phyloP scores from a whole-genome alignment of 2,329 filamentous ascomycete genomes.

The Fusarium albosuccineum region DNA sequence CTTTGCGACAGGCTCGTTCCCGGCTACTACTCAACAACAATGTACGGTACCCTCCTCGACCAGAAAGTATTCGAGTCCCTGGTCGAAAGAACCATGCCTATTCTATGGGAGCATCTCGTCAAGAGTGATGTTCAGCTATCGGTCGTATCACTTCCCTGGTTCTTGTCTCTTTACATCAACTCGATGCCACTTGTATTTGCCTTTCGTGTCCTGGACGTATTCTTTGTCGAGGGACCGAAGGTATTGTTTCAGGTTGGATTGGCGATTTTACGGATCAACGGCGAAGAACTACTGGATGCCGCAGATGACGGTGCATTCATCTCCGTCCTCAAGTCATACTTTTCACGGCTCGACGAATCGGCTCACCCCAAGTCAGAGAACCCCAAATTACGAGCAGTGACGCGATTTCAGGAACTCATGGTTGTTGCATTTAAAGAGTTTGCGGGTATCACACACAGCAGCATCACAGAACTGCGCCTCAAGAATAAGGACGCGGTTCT shows the following conservation, averaged over 20 bases:
- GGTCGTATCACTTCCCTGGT: slow-evolving; percentile 97
- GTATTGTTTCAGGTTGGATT: slow-evolving; percentile 97
- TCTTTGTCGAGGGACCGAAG: slow-evolving; percentile 98
- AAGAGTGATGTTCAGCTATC: slow-evolving; percentile 97
- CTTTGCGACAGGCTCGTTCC: slow-evolving; percentile 94
- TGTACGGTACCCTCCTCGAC: slow-evolving; percentile 97
- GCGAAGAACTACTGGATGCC: slow-evolving; percentile 93
- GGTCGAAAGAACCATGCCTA: slow-evolving; percentile 99
- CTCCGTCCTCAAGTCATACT: slow-evolving; percentile 94
- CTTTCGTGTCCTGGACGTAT: slow-evolving; percentile 95
- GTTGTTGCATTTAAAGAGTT: slow-evolving; percentile 99
- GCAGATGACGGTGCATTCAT: slow-evolving; percentile 97
- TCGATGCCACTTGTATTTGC: slow-evolving; percentile 99
- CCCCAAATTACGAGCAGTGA: slow-evolving; percentile 92
- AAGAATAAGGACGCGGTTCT: slow-evolving; percentile 96
- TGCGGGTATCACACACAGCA: slow-evolving; percentile 92
- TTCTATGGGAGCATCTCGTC: slow-evolving; percentile 97
- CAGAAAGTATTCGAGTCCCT: slow-evolving; percentile 98
- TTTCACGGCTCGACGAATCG: slow-evolving; percentile 91
- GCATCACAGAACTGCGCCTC: slow-evolving; percentile 86
- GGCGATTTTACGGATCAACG: slow-evolving; percentile 97
- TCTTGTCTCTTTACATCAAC: slow-evolving; percentile 98
- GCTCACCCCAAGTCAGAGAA: slow-evolving; percentile 97
- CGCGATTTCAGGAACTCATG: slow-evolving; percentile 97
- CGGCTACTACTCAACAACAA: slow-evolving; percentile 98